Evolutionary conservation across 2,329 filamentous ascomycete genomes (phyloP), one percentile per base, ranked within the genome.

Genomic region (Seiridium cupressi): DNA sequence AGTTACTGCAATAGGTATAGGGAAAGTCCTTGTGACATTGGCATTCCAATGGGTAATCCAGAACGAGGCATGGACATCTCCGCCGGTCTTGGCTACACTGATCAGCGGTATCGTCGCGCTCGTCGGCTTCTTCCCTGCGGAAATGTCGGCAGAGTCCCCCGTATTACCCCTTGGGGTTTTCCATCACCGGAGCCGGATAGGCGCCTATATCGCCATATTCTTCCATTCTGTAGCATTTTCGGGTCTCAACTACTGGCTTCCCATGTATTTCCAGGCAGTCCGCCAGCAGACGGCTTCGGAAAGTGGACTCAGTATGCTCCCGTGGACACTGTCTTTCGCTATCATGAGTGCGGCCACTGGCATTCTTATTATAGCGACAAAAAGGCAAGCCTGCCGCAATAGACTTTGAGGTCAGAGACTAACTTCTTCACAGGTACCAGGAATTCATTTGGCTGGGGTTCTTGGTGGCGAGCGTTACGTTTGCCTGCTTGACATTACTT

Each of bases 191-290:
- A 55, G 36, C 26, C 36, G 51, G 8, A n/a, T 55, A 13, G 51
- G 51, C 5, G 36, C 51, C 1, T 55, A 55, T 31, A 47, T 57
- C 3, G 40, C 55, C 13, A n/a, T 44, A 18, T 57, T 57, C 3
- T 58, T 58, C 5, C 55, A 58, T 26, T 49, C 55, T 18, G 38
- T 58, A 1, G 32, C 47, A 5, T 49, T 42, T 13, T 42, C 47
- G 7, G 46, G 55, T 3, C 10, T 58, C 3, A 51, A 49, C 47
- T 58, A 51, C 46, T 49, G 44, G 44, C 34, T 58, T 3, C 46
- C 55, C 6, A 35, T 49, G 44, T 58, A 58, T 36, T 58, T 58
- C 11, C 44, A 58, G 13, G 55, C 44, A 8, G 55, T 58, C 1
- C 46, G 44, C 31, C 54, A 48, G 54, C 44, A 55, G 36, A 44